Base-by-base conservation (phyloP, 306 rosid genomes). In the Gleditsia sinensis region DNA sequence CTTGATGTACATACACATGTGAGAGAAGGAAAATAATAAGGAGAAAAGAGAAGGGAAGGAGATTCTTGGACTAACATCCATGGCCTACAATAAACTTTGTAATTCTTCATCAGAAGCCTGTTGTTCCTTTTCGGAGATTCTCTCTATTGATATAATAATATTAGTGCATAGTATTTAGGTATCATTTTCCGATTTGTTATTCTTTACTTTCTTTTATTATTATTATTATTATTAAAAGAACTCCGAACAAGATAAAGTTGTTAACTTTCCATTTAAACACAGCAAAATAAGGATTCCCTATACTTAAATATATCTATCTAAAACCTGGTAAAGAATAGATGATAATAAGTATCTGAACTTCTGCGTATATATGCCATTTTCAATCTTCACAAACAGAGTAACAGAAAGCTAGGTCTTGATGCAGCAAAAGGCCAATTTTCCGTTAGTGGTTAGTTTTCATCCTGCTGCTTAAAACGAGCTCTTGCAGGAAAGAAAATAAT, bases 1-100 rank as follows among this genome's bases (percentile, higher is more conserved):
- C 80, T 80, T 46, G 59, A 17, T 85, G 89, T 85, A 81, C 76
- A 86, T 83, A 79, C 67, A 62, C 59, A 55, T 67, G 59, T 40
- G 78, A 71, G 69, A 76, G 39, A 32, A 64, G 76, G 58, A 79
- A 69, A 84, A 81, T 72, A 73, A 70, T 48, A 64, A 71, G 74
- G 54, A 69, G 85, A 23, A 48, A 64, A 33, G 25, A 17, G 48
- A 66, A 25, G 64, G 71, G 62, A 72, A 71, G 70, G 74, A 68
- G 78, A 81, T 74, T 85, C 59, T 81, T 85, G 72, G 69, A 69
- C 75, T 65, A 59, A 69, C 75, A 72, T 79, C 86, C 76, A 69
- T 75, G 70, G 71, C 73, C 64, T 78, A 49, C 74, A 72, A 79
- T 55, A 75, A 78, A 76, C 61, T 30, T n/a, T 65, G 46, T 60